Base-by-base conservation (phyloP, 768 basidiomycete genomes). In the Termitomyces sp. region DNA sequence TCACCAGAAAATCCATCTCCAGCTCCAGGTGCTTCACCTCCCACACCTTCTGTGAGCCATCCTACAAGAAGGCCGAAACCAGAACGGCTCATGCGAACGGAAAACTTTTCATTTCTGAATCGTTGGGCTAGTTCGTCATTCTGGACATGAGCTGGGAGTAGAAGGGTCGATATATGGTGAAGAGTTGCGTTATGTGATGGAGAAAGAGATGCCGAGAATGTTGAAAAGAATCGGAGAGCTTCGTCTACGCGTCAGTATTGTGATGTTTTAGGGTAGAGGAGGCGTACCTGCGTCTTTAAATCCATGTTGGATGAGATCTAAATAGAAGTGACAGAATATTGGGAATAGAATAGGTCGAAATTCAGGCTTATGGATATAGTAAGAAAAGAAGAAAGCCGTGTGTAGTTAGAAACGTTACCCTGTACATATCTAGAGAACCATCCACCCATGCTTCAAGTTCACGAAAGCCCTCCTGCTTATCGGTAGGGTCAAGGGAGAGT, bases 301-400 rank as follows among this genome's bases (percentile, higher is more conserved):
- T 10, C 92, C 93, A 49, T 87, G 84, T 62, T 93, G 87, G 45
- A 98, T 85, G 47, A 99, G 80, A 68, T 98, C 96, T 30, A 99
- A 77, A 69, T 96, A 98, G 67, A 98, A 98, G 70, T 99, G 93
- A 48, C 90, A 93, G 67, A 98, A 98, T 58, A 99, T 90, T 2
- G 97, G 97, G 66, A 94, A 97, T 15, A 97, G 72, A 35, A 99
- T 88, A 44, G 92, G 94, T 44, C 90, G 80, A 63, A 99, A 89
- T 70, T 99, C 95, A 53, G 93, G 92, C 90, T 98, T 67, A 19
- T 51, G 15, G 17, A 34, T 40, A 35, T 49, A 12, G 32, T 48
- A 22, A 44, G 30, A 34, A 47, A 12, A 24, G 35, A 12, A 30
- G 32, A 22, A 19, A 30, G 44, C 28, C 21, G 35, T 15, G 26